Evolutionary conservation across 331 rosid species (phyloP).

Genomic region (Erythrophleum ivorense): DNA sequence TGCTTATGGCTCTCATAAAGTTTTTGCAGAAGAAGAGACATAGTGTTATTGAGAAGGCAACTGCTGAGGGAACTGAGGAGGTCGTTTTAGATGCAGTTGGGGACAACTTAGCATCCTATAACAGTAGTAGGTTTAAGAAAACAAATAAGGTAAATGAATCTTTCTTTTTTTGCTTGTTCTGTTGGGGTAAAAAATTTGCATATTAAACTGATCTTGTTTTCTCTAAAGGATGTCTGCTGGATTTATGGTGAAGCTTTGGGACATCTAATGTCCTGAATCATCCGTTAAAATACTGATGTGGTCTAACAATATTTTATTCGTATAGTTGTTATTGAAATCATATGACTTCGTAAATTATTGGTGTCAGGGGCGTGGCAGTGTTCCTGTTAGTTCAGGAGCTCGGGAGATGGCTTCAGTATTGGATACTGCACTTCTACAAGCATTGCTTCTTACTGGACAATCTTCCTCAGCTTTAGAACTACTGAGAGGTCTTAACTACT

Average conservation of each 20-base stretch:
- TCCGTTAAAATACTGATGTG: slow-evolving; percentile 15
- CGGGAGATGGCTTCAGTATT: slow-evolving; percentile 95
- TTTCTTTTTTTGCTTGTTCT: slow-evolving; percentile 13
- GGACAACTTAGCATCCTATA: slow-evolving; percentile 63
- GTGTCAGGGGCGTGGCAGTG: slow-evolving; percentile 72
- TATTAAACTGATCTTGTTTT: slow-evolving; percentile 4
- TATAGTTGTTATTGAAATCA: slow-evolving; percentile 19
- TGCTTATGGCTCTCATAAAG: slow-evolving; percentile 97
- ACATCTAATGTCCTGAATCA: slow-evolving; percentile 14
- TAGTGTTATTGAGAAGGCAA: slow-evolving; percentile 83
- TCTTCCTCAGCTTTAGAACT: slow-evolving; percentile 73
- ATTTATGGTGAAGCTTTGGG: slow-evolving; percentile 32
- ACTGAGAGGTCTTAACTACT: slow-evolving; percentile 80
- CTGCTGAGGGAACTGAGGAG: slow-evolving; percentile 98
- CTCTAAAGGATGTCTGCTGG: slow-evolving; percentile 13
- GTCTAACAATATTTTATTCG: slow-evolving; percentile 4
- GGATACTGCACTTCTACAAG: slow-evolving; percentile 93
- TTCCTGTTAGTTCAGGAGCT: slow-evolving; percentile 76
- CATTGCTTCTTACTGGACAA: slow-evolving; percentile 92
- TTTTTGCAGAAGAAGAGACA: slow-evolving; percentile 87
- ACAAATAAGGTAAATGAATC: slow-evolving; percentile 70
- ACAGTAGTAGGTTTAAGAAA: slow-evolving; percentile 66
- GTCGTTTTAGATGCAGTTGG: slow-evolving; percentile 94
- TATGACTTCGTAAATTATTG: slow-evolving; percentile 44
- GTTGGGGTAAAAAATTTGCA: slow-evolving; percentile 4